Evolutionary conservation across 148 eudicot species (phyloP).

Genomic region (Rhododendron vialii): DNA sequence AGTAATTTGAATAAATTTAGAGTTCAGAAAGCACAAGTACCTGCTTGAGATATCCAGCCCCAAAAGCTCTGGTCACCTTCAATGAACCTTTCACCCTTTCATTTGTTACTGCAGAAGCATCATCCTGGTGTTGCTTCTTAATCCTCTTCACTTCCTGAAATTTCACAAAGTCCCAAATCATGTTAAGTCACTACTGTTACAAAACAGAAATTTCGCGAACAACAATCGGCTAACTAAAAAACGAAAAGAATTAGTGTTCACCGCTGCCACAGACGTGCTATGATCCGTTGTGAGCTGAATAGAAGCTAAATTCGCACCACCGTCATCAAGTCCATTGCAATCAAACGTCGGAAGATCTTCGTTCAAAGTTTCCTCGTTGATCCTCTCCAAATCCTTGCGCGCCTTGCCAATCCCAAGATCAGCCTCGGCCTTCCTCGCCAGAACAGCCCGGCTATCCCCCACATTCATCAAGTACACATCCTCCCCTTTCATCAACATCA

Average conservation of each 20-base stretch:
- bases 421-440: constrained; percentile 36
- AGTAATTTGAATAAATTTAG: background rate
- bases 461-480: constrained; percentile 70
- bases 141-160: constrained; percentile 56
- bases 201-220: background rate
- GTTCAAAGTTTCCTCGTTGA: constrained; percentile 14
- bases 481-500: constrained; percentile 62
- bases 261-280: constrained; percentile 54
- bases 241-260: constrained; percentile 3
- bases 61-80: constrained; percentile 73
- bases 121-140: constrained; percentile 44
- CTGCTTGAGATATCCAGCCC: constrained; percentile 69
- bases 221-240: background rate
- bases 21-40: constrained; percentile 19
- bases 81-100: constrained; percentile 59
- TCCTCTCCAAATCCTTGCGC: constrained; percentile 15
- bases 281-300: constrained; percentile 58
- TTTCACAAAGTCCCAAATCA: background rate
- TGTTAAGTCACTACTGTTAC: background rate
- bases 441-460: constrained; percentile 65
- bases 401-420: constrained; percentile 18
- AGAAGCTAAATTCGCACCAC: constrained; percentile 24
- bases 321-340: constrained; percentile 22
- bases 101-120: constrained; percentile 41
- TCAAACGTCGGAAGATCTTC: constrained; percentile 21